Conservation (phyloP, 23 red algal species). For the Gracilaria domingensis region DNA sequence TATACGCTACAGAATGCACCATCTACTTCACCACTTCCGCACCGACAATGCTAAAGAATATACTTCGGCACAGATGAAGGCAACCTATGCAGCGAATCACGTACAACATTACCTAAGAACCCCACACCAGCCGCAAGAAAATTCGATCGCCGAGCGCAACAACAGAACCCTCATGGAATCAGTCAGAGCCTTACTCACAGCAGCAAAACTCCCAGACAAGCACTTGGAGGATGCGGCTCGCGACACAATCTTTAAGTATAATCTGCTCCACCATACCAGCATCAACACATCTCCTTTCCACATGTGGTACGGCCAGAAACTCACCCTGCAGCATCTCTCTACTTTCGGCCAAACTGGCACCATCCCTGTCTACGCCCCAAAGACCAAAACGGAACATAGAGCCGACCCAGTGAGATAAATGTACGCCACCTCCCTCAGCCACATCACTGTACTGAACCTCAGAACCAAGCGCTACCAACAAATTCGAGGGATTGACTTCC, state of each 20-base stretch:
- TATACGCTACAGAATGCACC: not conserved
- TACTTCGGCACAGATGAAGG: not conserved
- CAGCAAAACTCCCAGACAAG: not conserved
- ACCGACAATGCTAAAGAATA: constrained; percentile 39
- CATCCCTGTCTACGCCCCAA: constrained; percentile 4
- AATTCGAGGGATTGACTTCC: constrained; percentile 30
- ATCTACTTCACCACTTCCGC: not conserved
- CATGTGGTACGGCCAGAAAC: not conserved
- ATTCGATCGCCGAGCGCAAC: not conserved
- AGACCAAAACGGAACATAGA: not conserved
- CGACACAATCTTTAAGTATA: constrained; percentile 6
- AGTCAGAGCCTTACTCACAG: not conserved
- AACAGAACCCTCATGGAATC: not conserved
- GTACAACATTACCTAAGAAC: not conserved
- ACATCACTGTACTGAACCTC: constrained; percentile 4
- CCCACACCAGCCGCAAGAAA: constrained; percentile 32
- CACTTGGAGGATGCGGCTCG: too few species aligned
- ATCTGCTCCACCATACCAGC: not conserved
- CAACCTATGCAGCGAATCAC: not conserved
- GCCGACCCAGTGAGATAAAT: constrained; percentile 6
- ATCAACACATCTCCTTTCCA: not conserved
- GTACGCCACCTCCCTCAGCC: not conserved
- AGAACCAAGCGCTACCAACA: constrained; percentile 1
- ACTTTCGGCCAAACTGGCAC: constrained; percentile 19
- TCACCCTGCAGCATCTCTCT: not conserved